phyloP scores from a whole-genome alignment of 2,329 filamentous ascomycete genomes.

The Orbilia blumenaviensis region DNA sequence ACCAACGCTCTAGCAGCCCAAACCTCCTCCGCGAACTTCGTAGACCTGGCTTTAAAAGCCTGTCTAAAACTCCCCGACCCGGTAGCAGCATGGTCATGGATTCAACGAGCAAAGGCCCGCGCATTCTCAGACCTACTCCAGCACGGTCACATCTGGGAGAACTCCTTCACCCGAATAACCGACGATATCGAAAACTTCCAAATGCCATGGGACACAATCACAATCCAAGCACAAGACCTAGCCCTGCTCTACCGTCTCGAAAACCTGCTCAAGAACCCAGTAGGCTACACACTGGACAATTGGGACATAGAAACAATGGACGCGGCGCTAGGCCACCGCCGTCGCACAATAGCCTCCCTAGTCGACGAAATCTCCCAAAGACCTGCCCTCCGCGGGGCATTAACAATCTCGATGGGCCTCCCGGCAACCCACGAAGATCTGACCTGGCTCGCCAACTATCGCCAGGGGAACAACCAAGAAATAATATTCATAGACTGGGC shows the following conservation, averaged over 20 bases:
- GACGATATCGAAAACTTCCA: conserved; percentile 44
- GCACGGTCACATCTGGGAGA: conserved; percentile 26
- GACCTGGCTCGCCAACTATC: conserved; percentile 43
- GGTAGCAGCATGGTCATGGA: conserved; percentile 39
- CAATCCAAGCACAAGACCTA: conserved; percentile 15
- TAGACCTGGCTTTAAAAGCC: conserved; percentile 27
- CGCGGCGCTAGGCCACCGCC: background rate
- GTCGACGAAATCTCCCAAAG: conserved; percentile 34
- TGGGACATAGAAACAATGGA: conserved; percentile 44
- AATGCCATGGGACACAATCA: conserved; percentile 38
- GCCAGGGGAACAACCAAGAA: conserved; percentile 15
- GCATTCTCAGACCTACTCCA: conserved; percentile 38
- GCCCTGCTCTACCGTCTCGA: conserved; percentile 26
- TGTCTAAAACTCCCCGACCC: conserved; percentile 34
- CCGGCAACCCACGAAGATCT: conserved; percentile 49
- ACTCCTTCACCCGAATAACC: conserved; percentile 24
- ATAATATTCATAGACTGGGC: conserved; percentile 48
- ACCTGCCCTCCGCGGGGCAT: conserved; percentile 24
- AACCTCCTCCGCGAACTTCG: background rate
- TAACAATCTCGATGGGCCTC: conserved; percentile 30
- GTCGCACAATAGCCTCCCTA: background rate
- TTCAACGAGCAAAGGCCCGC: conserved; percentile 45
- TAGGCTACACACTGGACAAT: conserved; percentile 39
- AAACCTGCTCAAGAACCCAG: conserved; percentile 35
- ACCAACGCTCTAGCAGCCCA: conserved; percentile 19